A percentile compares a stretch with the other conserved stretches of the same genome.
phyloP scores from a whole-genome alignment of 2,329 filamentous ascomycete genomes.

The Camillea tinctor region DNA sequence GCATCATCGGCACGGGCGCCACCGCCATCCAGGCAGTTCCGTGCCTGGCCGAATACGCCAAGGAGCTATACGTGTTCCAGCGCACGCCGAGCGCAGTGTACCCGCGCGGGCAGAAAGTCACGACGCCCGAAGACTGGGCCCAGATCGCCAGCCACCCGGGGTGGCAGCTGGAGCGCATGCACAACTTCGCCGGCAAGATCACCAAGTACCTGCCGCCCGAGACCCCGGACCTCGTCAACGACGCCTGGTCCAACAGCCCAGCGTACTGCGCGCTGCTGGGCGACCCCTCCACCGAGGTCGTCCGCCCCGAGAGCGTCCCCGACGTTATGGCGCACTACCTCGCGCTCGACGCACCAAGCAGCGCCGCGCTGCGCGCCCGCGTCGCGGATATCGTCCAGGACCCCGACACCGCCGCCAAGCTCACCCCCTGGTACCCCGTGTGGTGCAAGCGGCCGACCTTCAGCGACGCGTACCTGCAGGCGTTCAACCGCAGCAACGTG shows the following conservation, averaged over 20 bases:
- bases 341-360: constrained; percentile 40
- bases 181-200: constrained; percentile 43
- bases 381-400: constrained; percentile 54
- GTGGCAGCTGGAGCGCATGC: constrained; percentile 48
- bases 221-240: constrained; percentile 44
- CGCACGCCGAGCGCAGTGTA: constrained; percentile 44
- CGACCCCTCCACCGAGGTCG: constrained; percentile 30
- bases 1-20: constrained; percentile 50
- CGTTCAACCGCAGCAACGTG: constrained; percentile 62
- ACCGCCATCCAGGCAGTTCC: constrained; percentile 48
- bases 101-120: constrained; percentile 23
- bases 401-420: constrained; percentile 45
- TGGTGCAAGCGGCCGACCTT: constrained; percentile 66
- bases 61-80: constrained; percentile 56
- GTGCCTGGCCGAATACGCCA: constrained; percentile 44
- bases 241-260: constrained; percentile 46
- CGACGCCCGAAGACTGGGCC: constrained; percentile 41
- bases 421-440: constrained; percentile 49
- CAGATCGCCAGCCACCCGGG: constrained; percentile 38
- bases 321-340: constrained; percentile 38
- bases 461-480: constrained; percentile 56
- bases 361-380: constrained; percentile 45
- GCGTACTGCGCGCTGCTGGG: constrained; percentile 40
- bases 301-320: constrained; percentile 36
- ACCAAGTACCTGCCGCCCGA: constrained; percentile 33